Evolutionary conservation across 2,329 filamentous ascomycete genomes (phyloP), one percentile per base, ranked within the genome.

Genomic region (Stagonosporopsis vannaccii): DNA sequence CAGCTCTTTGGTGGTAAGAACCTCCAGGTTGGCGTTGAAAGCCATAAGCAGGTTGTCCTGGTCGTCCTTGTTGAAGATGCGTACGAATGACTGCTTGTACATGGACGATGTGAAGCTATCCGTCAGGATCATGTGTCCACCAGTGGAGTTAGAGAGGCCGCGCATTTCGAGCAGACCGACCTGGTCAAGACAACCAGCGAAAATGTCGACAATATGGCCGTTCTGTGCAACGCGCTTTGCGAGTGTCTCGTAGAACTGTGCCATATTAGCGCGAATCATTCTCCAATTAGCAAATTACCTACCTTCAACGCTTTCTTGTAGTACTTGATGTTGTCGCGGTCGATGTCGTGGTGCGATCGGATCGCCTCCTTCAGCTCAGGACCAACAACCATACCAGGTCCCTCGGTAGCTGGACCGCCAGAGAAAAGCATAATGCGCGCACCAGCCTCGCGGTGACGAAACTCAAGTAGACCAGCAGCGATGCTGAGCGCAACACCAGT

Each of bases 241-340:
- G 39, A 99, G 85, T 62, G 87, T 90, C 61, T 99, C 95, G 75
- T 98, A 99, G 77, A 97, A 98, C 88, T 93, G 44, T 22, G 6
- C 13, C 17, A 37, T 46, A 23, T 54, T 25, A 36, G 36, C 19
- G 36, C 15, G 20, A 12, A 28, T 19, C 19, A 25, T 30, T 4
- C 20, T 22, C 11, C 9, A 8, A 5, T 13, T 25, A 9, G 7
- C 22, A 2, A 1, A 25, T 1, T 22, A 47, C 81, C 56, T 77
- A 92, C 90, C 87, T 98, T 99, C 46, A 97, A 79, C 20, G 95
- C 95, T 80, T 99, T 99, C 84, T 99, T 99, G 81, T 96, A 98
- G 80, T 98, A 97, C 78, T 99, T 99, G 80, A 97, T 96, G 75
- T 97, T 97, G 78, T 99, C 95, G 55, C 93, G 88, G 75, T 99